Base-by-base conservation (phyloP, 2,329 filamentous ascomycete genomes). In the Metarhizium guizhouense region DNA sequence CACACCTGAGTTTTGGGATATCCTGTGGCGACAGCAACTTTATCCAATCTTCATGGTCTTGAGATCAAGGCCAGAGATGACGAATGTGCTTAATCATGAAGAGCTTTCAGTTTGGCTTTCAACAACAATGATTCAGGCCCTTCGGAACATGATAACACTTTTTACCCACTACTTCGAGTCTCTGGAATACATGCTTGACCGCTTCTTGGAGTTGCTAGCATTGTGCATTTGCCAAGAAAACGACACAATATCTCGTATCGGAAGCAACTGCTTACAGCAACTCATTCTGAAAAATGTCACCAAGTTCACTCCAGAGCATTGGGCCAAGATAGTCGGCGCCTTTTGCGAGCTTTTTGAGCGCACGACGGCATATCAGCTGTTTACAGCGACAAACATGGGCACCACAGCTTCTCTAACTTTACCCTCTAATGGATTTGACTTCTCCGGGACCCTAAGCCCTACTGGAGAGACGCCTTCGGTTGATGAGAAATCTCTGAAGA, bases 201-300 rank as follows among this genome's bases (percentile, higher is more conserved):
- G 94, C n/a, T 97, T 99, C 70, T 74, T 99, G 42, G 93, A 97
- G 70, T 82, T 99, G 20, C 76, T 99, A 11, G 92, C 90, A 3
- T 81, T 99, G 11, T 99, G 94, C 68, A 99, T 99, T 60, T 97
- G 93, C 68, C 94, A 99, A 70, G 94, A 99, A 68, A 99, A 99
- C 64, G 94, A 99, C 66, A 99, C 95, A 0, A 93, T 99, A 61
- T 95, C 94, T 3, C 84, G 95, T 29, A 99, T 99, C 64, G 94
- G 94, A 53, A 97, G 93, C 75, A 99, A 99, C 68, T 99, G 95
- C 68, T 74, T 99, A 54, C 94, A 99, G 69, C 93, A 97, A 68
- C 76, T 99, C 48, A 96, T 99, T 57, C 72, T 99, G 47, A 93
- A 97, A 68, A 99, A 99, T 63, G 94, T 99, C 10, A 85, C 83